These are phyloP conservation scores for Petasospora fabianii DNA, from an alignment of 1,139 yeast genomes.

Conservation along the genomic window DNA sequence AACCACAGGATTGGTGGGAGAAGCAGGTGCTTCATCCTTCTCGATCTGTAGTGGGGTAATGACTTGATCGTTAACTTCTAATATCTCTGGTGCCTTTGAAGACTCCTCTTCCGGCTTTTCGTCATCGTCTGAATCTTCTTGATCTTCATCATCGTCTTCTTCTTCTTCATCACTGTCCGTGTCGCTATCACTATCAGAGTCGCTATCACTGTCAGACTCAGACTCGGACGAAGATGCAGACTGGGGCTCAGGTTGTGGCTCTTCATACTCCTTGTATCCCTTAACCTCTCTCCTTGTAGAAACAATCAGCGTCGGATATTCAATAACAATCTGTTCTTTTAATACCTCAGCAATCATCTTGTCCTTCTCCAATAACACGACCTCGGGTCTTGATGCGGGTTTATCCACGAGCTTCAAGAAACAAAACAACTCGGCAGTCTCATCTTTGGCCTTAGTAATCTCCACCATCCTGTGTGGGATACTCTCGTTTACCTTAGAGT, in stretches of 20 bases:
- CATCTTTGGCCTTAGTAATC: not conserved
- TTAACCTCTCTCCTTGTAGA: slow-evolving; percentile 26
- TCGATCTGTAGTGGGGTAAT: too few relatives aligned
- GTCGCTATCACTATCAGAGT: slow-evolving; percentile 11
- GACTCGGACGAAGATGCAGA: too few relatives aligned
- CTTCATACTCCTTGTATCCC: slow-evolving; percentile 17
- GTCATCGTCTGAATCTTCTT: slow-evolving; percentile 6
- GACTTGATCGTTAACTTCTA: too few relatives aligned
- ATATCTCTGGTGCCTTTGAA: slow-evolving; percentile 10
- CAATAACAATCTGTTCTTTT: slow-evolving; percentile 59
- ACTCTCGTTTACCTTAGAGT: slow-evolving; percentile 11
- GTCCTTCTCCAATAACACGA: slow-evolving; percentile 15
- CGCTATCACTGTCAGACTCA: slow-evolving; percentile 13
- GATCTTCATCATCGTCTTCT: slow-evolving; percentile 5
- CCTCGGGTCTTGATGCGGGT: slow-evolving; percentile 17
- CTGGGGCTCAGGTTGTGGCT: too few relatives aligned
- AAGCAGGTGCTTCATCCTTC: too few relatives aligned
- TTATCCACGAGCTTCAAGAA: slow-evolving; percentile 22
- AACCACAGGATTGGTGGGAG: too few relatives aligned
- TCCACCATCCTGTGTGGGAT: slow-evolving; percentile 17
- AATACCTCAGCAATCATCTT: slow-evolving; percentile 42
- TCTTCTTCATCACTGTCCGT: slow-evolving; percentile 12
- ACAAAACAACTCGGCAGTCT: slow-evolving; percentile 6
- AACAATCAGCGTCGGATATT: slow-evolving; percentile 69
- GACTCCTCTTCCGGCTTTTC: slow-evolving; percentile 19